Evolutionary conservation across 495 filamentous ascomycete genomes (phyloP), one percentile per base, ranked within the genome.

Genomic region (Astrocystis sublimbata): DNA sequence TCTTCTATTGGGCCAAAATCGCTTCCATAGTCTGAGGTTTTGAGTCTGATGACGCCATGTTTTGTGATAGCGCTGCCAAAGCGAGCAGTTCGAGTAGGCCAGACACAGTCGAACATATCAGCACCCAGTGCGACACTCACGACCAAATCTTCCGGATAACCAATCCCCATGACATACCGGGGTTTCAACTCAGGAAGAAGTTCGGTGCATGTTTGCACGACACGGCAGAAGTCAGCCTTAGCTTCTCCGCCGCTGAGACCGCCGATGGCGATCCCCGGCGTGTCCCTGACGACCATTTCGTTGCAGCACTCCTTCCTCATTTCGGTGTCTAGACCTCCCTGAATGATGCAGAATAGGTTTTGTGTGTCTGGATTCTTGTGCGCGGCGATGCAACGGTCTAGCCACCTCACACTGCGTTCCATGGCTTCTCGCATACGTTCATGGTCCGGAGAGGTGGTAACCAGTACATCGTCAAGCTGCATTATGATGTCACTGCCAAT

Each of bases 91-190:
- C 94, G 83, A 24, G 94, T 98, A 7, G 93, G 96, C 96, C 96
- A 98, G 6, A 98, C 94, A 69, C 96, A 98, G 77, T 98, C 94
- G 73, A 98, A 98, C 96, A 98, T 98, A 71, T 98, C 94, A 23
- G 96, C 94, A 4, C 94, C 94, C 5, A 98, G 83, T 10, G 94
- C 94, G 12, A 96, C 82, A 53, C 90, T 92, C 13, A 98, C 92
- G 12, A 98, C 80, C 55, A 98, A 79, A 73, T 98, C 94, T 72
- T 97, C 94, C 1, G 94, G 94, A 72, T 97, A 98, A 31, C 94
- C 92, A 64, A 98, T 92, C 15, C 94, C 94, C 96, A 98, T 98
- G 36, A 98, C 94, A 76, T 98, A 98, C 73, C 94, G 82, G 4
- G 94, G 94, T 72, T 98, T 98, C 49, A 89, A 76, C 54, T 96